Conservation (phyloP, 164 flowering plant species). For the Protea cynaroides region DNA sequence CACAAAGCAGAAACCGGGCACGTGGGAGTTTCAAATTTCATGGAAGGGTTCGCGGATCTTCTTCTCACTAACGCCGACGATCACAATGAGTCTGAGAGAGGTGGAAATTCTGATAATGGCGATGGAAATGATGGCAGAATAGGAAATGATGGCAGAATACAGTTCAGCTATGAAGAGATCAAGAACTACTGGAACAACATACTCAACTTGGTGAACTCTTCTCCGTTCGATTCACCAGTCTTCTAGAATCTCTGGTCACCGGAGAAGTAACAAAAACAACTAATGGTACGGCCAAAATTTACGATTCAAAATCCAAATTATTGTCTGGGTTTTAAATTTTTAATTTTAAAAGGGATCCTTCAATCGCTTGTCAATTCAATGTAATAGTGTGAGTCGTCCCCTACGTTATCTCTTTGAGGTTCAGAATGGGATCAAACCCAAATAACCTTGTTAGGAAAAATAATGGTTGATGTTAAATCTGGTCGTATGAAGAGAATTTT, state of each 20-base stretch:
- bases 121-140: slow-evolving; percentile 23
- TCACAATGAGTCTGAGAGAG: slow-evolving; percentile 17
- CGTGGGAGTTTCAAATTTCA: slow-evolving; percentile 3
- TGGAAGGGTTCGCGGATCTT: slow-evolving; percentile 31
- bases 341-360: no score
- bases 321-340: no score
- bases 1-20: neutral
- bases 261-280: no score
- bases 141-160: slow-evolving; percentile 15
- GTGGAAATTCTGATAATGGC: slow-evolving; percentile 11
- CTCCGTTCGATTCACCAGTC: slow-evolving; percentile 54
- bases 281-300: no score
- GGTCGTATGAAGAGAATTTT: no score
- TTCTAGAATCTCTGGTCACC: slow-evolving; percentile 25
- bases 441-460: no score
- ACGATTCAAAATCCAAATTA: no score
- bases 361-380: neutral
- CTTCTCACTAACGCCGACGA: slow-evolving; percentile 27
- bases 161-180: slow-evolving; percentile 39
- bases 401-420: no score
- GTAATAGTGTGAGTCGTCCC: no score
- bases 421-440: no score
- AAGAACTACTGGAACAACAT: slow-evolving; percentile 85
- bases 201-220: slow-evolving; percentile 72
- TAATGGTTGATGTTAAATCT: no score